Percentiles rank a stretch among this genome's conserved stretches.
Evolutionary conservation across 2,329 filamentous ascomycete genomes (phyloP).

Genomic region (Fusarium solani-melongenae): DNA sequence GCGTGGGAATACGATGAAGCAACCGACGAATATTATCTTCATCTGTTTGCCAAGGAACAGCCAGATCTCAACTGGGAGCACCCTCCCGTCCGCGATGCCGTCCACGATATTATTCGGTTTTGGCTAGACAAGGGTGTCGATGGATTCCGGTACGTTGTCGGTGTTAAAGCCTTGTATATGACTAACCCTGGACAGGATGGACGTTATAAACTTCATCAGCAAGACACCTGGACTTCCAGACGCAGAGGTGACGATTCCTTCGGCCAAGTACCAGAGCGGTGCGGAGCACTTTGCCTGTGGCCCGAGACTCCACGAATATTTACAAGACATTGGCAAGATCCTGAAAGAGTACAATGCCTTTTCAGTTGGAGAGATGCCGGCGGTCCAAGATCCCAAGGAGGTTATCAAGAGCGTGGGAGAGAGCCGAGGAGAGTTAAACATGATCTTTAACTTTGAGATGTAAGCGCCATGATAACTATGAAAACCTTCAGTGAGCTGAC

Average conservation of each 20-base stretch:
- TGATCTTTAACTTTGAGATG: constrained; percentile 72
- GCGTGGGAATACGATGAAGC: constrained; percentile 40
- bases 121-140: constrained; percentile 77
- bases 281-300: constrained; percentile 63
- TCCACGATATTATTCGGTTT: constrained; percentile 72
- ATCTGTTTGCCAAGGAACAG: constrained; percentile 75
- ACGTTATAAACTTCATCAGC: constrained; percentile 75
- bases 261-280: constrained; percentile 58
- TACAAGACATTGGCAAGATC: constrained; percentile 69
- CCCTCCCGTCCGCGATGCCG: constrained; percentile 69
- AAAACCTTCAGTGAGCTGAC: not conserved
- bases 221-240: constrained; percentile 67
- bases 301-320: constrained; percentile 70
- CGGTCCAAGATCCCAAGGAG: constrained; percentile 62
- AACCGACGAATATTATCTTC: constrained; percentile 76
- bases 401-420: constrained; percentile 66
- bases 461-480: not conserved
- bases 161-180: fast-evolving
- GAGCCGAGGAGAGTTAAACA: constrained; percentile 62
- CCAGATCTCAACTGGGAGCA: constrained; percentile 86
- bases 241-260: constrained; percentile 55
- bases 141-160: constrained; percentile 62
- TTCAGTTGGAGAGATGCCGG: constrained; percentile 73
- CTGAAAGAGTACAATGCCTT: constrained; percentile 65
- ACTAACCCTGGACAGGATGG: constrained; percentile 53